Evolutionary conservation across 1,139 yeast species (phyloP).

Genomic region (Yamadazyma atlantica): DNA sequence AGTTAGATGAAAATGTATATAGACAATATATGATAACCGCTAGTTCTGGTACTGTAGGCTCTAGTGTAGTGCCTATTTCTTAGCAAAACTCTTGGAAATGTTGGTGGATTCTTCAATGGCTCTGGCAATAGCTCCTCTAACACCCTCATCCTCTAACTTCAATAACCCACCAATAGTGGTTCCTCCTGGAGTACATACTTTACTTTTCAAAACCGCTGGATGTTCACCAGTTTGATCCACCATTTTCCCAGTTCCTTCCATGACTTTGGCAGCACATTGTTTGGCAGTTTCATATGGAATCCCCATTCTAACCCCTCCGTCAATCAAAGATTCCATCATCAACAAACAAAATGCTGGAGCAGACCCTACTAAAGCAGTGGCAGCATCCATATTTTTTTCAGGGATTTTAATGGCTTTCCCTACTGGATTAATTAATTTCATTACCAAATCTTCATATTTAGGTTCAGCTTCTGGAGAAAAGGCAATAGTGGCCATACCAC

Average conservation of each 20-base stretch:
- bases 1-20: neutral
- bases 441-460: conserved; percentile 52
- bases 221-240: conserved; percentile 79
- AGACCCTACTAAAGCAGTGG: conserved; percentile 92
- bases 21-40: neutral
- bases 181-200: conserved; percentile 97
- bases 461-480: conserved; percentile 52
- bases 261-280: conserved; percentile 90
- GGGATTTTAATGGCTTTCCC: conserved; percentile 75
- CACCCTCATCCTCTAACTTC: conserved; percentile 88
- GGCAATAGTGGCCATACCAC: conserved; percentile 90
- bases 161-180: conserved; percentile 95
- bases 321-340: conserved; percentile 89
- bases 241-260: conserved; percentile 97
- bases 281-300: conserved; percentile 82
- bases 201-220: conserved; percentile 87
- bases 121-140: conserved; percentile 81
- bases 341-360: conserved; percentile 94
- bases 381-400: conserved; percentile 94
- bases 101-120: conserved; percentile 90
- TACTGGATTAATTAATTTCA: conserved; percentile 60
- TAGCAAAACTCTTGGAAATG: conserved; percentile 78
- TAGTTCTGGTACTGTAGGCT: too few relatives aligned
- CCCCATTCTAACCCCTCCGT: conserved; percentile 95
- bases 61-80: conserved; percentile 55